A percentile compares a stretch with the other conserved stretches of the same genome.
phyloP scores from a whole-genome alignment of 2,329 filamentous ascomycete genomes.

The Pseudogymnoascus sp. region DNA sequence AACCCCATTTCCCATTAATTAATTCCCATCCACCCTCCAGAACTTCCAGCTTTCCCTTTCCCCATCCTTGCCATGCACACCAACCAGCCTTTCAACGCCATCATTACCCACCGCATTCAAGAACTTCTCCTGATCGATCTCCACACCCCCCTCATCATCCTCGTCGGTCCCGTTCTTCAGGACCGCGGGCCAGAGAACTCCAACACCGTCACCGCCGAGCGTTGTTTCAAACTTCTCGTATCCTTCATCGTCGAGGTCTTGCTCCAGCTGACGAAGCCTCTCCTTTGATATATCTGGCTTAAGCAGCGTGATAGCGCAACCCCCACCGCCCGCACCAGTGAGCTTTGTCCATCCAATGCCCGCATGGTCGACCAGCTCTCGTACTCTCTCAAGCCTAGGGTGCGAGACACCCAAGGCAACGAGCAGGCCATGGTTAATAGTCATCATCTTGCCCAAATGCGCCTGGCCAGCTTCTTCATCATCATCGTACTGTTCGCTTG shows the following conservation, averaged over 20 bases:
- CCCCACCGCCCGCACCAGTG: slow-evolving; percentile 89
- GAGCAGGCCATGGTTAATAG: slow-evolving; percentile 86
- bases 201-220: slow-evolving; percentile 86
- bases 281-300: slow-evolving; percentile 53
- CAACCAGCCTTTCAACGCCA: slow-evolving; percentile 80
- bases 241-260: slow-evolving; percentile 58
- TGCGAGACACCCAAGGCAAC: slow-evolving; percentile 92
- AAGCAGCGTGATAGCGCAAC: slow-evolving; percentile 87
- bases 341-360: slow-evolving; percentile 96
- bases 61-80: slow-evolving; percentile 60
- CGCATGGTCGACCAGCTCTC: slow-evolving; percentile 82
- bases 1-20: not conserved
- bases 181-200: slow-evolving; percentile 88
- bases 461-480: slow-evolving; percentile 55
- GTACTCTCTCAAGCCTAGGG: slow-evolving; percentile 81
- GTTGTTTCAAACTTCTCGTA: slow-evolving; percentile 85
- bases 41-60: slow-evolving; percentile 80
- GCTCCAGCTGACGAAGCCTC: slow-evolving; percentile 55
- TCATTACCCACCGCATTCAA: slow-evolving; percentile 75
- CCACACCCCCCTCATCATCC: slow-evolving; percentile 72
- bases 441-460: slow-evolving; percentile 78
- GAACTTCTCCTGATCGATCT: slow-evolving; percentile 87
- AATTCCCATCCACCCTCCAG: slow-evolving; percentile 55
- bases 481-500: slow-evolving; percentile 59
- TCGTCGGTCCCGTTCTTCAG: slow-evolving; percentile 76